These are phyloP conservation scores for Sporisorium exsertum DNA, from an alignment of 1,284 basidiomycete genomes.

Conservation along the genomic window DNA sequence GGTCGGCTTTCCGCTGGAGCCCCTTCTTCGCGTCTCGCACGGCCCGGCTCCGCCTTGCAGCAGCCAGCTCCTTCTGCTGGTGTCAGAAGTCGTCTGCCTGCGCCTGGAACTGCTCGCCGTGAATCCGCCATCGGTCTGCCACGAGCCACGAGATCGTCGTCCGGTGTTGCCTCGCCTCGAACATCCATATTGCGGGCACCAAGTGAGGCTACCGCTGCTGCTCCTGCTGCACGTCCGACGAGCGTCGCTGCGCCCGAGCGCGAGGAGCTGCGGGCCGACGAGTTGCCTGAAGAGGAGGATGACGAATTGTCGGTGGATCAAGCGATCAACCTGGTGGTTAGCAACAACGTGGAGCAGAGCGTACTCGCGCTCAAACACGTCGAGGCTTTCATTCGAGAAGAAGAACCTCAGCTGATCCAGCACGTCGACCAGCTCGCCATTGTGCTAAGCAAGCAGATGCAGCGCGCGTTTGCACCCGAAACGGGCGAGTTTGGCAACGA, in stretches of 20 bases:
- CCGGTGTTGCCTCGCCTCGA: slow-evolving; percentile 26
- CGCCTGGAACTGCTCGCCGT: slow-evolving; percentile 40
- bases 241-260: slow-evolving; percentile 12
- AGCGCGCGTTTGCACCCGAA: slow-evolving; percentile 48
- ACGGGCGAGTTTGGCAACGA: slow-evolving; percentile 27
- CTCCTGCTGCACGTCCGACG: slow-evolving; percentile 9
- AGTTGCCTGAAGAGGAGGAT: slow-evolving; percentile 45
- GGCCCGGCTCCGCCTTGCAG: slow-evolving; percentile 30
- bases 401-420: slow-evolving; percentile 39
- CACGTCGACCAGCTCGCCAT: slow-evolving; percentile 74
- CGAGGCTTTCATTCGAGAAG: slow-evolving; percentile 56
- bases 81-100: slow-evolving; percentile 35
- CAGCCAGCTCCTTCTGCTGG: slow-evolving; percentile 29
- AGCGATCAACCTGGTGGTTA: slow-evolving; percentile 74
- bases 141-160: slow-evolving; percentile 19
- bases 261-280: slow-evolving; percentile 37
- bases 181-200: slow-evolving; percentile 26
- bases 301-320: slow-evolving; percentile 56
- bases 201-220: background rate
- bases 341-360: slow-evolving; percentile 83
- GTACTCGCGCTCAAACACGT: slow-evolving; percentile 92
- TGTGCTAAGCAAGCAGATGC: slow-evolving; percentile 59
- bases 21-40: slow-evolving; percentile 42
- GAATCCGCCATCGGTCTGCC: slow-evolving; percentile 48
- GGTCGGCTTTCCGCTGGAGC: slow-evolving; percentile 27